Conservation (phyloP, 176 grass and related monocot genomes). For the Rhynchospora tenuis region DNA sequence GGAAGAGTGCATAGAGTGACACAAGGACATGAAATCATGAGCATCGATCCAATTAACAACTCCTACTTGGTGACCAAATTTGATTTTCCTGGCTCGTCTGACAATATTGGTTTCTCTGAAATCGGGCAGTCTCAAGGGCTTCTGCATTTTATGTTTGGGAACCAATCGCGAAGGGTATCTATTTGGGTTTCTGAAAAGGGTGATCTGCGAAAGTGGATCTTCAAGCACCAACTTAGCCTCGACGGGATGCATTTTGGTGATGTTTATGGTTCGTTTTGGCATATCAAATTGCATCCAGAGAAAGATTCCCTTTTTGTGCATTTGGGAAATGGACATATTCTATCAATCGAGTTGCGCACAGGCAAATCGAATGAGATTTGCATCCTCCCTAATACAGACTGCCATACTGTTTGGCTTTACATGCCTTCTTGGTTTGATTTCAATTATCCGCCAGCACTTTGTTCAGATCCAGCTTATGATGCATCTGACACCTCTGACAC, state of each 20-base stretch:
- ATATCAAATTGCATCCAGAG: too few species aligned
- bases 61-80: not conserved
- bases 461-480: too few species aligned
- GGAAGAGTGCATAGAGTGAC: not conserved
- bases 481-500: too few species aligned
- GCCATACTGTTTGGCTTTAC: too few species aligned
- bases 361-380: too few species aligned
- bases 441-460: too few species aligned
- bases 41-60: not conserved
- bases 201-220: not conserved
- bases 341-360: too few species aligned
- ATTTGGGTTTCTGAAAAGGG: not conserved
- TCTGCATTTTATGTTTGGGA: slow-evolving; percentile 6
- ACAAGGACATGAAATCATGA: not conserved
- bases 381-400: too few species aligned
- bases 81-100: not conserved
- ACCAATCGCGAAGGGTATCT: not conserved
- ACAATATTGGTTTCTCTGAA: not conserved
- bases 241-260: slow-evolving; percentile 7
- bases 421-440: too few species aligned
- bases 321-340: too few species aligned
- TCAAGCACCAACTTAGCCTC: slow-evolving; percentile 6
- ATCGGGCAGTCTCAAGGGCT: not conserved
- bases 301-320: too few species aligned
- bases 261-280: not conserved